Evolutionary conservation across 345 rosid genomes (phyloP), one percentile per base, ranked within the genome.

Genomic region (Linum tenue): DNA sequence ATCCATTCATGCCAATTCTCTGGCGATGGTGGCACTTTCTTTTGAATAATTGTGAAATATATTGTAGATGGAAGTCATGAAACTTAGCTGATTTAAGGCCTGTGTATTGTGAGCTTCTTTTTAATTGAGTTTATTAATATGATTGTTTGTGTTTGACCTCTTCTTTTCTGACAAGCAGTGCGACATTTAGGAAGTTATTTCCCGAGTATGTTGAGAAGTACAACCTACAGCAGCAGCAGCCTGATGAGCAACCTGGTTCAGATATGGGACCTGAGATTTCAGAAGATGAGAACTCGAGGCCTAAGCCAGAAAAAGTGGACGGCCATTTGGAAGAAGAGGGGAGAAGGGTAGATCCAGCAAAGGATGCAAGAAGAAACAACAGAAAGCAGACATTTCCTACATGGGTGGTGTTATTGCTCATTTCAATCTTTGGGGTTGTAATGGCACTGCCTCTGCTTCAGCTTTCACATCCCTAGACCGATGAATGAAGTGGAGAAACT

Each of bases 381-480:
- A 72, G 73, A 79, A 88, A 83, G 70, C 90, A 81, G 59, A 64
- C 84, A 37, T 79, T 91, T 36, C 96, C 99, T 4, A 82, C 96
- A 12, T 89, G 99, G 97, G 71, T 89, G 82, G 74, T 87, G 85
- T 56, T 95, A 60, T 72, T 90, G 76, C 85, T 95, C 73, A 79
- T 95, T 67, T 95, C 97, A 5, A 79, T 89, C 72, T 85, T 91
- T 39, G 97, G 99, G 40, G 67, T 91, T 16, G 95, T 95, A 65
- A 95, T 95, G 99, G 92, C 99, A 1, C 77, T 95, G 77, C 99
- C 99, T 36, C 77, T 95, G 72, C 96, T 95, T 66, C 97, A 95
- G 71, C 91, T 87, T 70, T 91, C 8, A 15, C 59, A 43, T 5
- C 10, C 50, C 50, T 43, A 43, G 50, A 43, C 10, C 50, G 10